Conservation (phyloP, 495 filamentous ascomycete species). For the Podospora tetraspora region DNA sequence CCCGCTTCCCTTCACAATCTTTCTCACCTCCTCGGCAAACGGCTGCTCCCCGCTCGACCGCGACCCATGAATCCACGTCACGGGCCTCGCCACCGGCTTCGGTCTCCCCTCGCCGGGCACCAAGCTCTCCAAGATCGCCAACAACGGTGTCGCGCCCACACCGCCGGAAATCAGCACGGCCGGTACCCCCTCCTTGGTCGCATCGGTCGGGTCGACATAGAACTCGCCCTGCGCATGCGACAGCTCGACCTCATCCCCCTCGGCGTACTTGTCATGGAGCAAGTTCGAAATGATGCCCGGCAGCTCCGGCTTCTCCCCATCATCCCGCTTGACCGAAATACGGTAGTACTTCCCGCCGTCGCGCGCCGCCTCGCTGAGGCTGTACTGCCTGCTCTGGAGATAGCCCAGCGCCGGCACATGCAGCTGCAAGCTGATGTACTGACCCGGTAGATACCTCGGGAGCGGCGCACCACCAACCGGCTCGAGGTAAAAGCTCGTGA, state of each 20-base stretch:
- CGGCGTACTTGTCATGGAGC: constrained; percentile 54
- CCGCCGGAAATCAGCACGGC: constrained; percentile 65
- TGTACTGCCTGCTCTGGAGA: constrained; percentile 65
- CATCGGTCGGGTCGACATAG: constrained; percentile 42
- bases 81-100: constrained; percentile 36
- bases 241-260: constrained; percentile 58
- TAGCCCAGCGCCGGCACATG: constrained; percentile 53
- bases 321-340: constrained; percentile 64
- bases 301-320: constrained; percentile 37
- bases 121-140: constrained; percentile 57
- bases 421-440: constrained; percentile 61
- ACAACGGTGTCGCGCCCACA: constrained; percentile 62
- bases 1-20: constrained; percentile 41
- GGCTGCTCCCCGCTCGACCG: constrained; percentile 45
- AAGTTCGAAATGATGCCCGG: constrained; percentile 65
- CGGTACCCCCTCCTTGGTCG: constrained; percentile 40
- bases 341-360: constrained; percentile 52
- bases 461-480: constrained; percentile 57
- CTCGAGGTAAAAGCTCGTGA: constrained; percentile 63
- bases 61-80: constrained; percentile 65
- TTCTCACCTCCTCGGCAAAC: constrained; percentile 49
- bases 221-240: constrained; percentile 70
- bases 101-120: constrained; percentile 20
- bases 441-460: constrained; percentile 59
- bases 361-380: constrained; percentile 56